Conservation (phyloP, 1,139 yeast species). For the Hanseniaspora uvarum region DNA sequence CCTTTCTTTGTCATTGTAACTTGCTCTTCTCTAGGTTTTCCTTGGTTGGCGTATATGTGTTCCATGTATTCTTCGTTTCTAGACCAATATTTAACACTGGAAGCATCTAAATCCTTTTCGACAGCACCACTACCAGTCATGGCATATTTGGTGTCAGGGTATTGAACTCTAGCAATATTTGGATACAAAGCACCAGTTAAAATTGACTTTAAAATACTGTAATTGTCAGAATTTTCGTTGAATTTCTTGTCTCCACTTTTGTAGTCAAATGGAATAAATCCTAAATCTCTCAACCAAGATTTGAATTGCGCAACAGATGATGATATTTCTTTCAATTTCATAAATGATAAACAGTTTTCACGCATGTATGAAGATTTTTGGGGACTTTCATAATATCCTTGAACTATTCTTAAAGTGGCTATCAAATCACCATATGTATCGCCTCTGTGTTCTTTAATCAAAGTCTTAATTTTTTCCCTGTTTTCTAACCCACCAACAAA, state of each 20-base stretch:
- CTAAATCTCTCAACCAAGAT: slow-evolving; percentile 60
- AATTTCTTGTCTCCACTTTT: slow-evolving; percentile 24
- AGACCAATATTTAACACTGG: slow-evolving; percentile 61
- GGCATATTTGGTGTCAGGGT: slow-evolving; percentile 69
- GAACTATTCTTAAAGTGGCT: slow-evolving; percentile 48
- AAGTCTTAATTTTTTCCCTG: slow-evolving; percentile 50
- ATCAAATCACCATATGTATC: slow-evolving; percentile 57
- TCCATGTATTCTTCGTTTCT: slow-evolving; percentile 44
- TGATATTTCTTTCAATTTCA: slow-evolving; percentile 58
- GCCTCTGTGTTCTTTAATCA: slow-evolving; percentile 35
- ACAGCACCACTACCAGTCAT: slow-evolving; percentile 68
- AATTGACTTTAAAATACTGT: slow-evolving; percentile 50
- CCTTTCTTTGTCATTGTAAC: slow-evolving; percentile 20
- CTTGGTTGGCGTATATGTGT: slow-evolving; percentile 21
- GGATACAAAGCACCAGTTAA: slow-evolving; percentile 78
- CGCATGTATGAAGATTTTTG: slow-evolving; percentile 44
- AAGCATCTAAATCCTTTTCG: slow-evolving; percentile 75
- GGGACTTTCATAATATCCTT: slow-evolving; percentile 39
- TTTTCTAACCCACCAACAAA: slow-evolving; percentile 53
- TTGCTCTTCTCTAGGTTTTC: slow-evolving; percentile 18
- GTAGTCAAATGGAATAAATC: slow-evolving; percentile 54
- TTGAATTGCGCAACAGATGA: slow-evolving; percentile 61
- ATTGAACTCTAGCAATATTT: slow-evolving; percentile 64
- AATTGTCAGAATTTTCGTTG: slow-evolving; percentile 45
- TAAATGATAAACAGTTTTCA: slow-evolving; percentile 54